Evolutionary conservation across 176 grass and related monocot genomes (phyloP).

Genomic region (Eragrostis nindensis): DNA sequence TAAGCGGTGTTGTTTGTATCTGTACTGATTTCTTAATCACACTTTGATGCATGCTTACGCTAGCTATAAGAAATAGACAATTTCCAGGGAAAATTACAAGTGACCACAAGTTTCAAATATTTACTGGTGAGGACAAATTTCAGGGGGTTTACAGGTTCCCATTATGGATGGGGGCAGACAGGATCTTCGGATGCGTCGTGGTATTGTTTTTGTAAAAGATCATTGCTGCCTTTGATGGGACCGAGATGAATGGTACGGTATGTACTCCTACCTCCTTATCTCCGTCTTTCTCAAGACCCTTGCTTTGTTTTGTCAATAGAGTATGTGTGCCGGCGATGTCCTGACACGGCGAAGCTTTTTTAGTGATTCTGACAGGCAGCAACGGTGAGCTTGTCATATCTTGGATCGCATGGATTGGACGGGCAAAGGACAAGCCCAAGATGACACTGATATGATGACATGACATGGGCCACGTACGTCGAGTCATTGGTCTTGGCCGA

Average conservation of each 20-base stretch:
- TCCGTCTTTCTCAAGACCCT: conserved; percentile 1
- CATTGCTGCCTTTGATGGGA: background rate
- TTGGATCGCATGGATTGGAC: background rate
- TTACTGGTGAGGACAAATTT: too few species aligned
- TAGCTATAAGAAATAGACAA: too few species aligned
- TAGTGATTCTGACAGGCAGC: background rate
- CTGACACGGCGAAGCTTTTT: conserved; percentile 1
- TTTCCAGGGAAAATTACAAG: too few species aligned
- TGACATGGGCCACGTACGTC: too few species aligned
- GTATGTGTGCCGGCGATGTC: conserved; percentile 10
- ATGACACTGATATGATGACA: background rate
- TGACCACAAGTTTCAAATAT: background rate
- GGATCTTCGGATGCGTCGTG: background rate
- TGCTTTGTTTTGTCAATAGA: conserved; percentile 17
- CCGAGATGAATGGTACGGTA: background rate
- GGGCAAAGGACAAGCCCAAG: background rate
- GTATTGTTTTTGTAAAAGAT: background rate
- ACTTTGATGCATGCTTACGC: too few species aligned
- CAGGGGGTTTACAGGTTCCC: background rate
- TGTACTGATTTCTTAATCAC: too few species aligned
- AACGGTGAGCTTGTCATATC: background rate
- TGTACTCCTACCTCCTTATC: background rate
- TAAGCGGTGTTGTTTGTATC: too few species aligned
- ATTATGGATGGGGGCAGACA: background rate
- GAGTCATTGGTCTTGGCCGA: too few species aligned